A percentile compares a stretch with the other conserved stretches of the same genome.
phyloP scores from a whole-genome alignment of 1,284 basidiomycete species.

The Melanopsichium pennsylvanicum region DNA sequence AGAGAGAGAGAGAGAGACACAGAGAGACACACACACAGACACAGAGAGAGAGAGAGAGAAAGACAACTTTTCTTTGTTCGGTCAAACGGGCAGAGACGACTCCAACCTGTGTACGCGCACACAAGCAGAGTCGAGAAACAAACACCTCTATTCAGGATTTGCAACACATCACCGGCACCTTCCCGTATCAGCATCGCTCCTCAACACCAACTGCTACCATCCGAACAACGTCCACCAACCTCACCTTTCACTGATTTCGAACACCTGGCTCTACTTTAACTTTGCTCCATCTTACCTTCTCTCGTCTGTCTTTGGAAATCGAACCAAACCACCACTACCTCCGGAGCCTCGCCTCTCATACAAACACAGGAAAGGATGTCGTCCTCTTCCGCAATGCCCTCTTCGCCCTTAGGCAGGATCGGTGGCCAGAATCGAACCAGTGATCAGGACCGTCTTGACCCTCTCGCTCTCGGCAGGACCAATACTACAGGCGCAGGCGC shows the following conservation, averaged over 20 bases:
- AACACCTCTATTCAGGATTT: slow-evolving; percentile 3
- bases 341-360: not conserved
- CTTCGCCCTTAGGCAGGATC: slow-evolving; percentile 45
- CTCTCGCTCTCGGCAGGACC: slow-evolving; percentile 36
- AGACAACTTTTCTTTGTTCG: slow-evolving; percentile 51
- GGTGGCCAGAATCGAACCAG: slow-evolving; percentile 25
- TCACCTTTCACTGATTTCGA: too few species aligned
- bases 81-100: slow-evolving; percentile 72
- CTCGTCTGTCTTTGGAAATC: too few species aligned
- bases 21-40: slow-evolving; percentile 1
- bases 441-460: slow-evolving; percentile 34
- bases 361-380: slow-evolving; percentile 27
- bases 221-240: too few species aligned
- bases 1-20: slow-evolving; percentile 3
- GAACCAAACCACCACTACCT: not conserved
- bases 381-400: slow-evolving; percentile 49
- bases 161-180: slow-evolving; percentile 58
- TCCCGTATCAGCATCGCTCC: slow-evolving; percentile 70
- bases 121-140: not conserved
- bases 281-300: not conserved
- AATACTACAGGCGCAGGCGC: slow-evolving; percentile 27
- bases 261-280: not conserved
- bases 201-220: slow-evolving; percentile 36
- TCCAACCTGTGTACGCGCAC: slow-evolving; percentile 55
- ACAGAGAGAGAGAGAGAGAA: slow-evolving; percentile 8